These are phyloP conservation scores for Sporisorium reilianum DNA, from an alignment of 1,284 basidiomycete species.

Conservation along the genomic window DNA sequence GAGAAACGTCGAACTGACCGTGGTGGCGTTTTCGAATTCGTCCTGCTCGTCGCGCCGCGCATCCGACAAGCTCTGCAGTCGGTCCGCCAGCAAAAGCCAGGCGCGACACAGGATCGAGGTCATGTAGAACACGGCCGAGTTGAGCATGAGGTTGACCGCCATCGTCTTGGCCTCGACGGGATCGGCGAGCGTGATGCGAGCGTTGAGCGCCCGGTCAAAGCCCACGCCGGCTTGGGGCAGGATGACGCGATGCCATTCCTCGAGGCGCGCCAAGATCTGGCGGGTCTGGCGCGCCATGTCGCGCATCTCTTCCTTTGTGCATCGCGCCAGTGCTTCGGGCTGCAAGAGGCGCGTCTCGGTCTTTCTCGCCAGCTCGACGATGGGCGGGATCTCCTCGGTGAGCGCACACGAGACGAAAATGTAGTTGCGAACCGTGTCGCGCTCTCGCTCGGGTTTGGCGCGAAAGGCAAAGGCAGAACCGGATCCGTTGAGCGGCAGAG, in stretches of 20 bases:
- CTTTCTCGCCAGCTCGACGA: slow-evolving; percentile 22
- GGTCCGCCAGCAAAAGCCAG: slow-evolving; percentile 34
- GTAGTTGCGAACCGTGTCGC: slow-evolving; percentile 17
- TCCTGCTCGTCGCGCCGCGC: background rate
- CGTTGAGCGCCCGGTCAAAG: slow-evolving; percentile 15
- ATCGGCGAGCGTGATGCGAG: slow-evolving; percentile 7
- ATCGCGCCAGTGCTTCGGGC: slow-evolving; percentile 19
- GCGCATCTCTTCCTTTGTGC: slow-evolving; percentile 35
- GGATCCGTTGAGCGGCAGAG: background rate
- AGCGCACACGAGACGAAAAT: background rate
- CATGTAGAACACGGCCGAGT: slow-evolving; percentile 32
- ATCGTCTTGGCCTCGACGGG: slow-evolving; percentile 19
- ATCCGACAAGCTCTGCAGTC: slow-evolving; percentile 26
- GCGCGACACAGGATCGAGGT: slow-evolving; percentile 29
- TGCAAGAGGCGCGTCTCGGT: slow-evolving; percentile 22
- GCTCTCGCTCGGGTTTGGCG: slow-evolving; percentile 15
- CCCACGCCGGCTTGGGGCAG: slow-evolving; percentile 20
- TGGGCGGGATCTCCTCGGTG: slow-evolving; percentile 14
- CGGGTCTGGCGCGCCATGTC: slow-evolving; percentile 35
- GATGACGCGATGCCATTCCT: slow-evolving; percentile 24
- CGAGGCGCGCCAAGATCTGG: slow-evolving; percentile 16
- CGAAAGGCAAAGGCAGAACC: slow-evolving; percentile 10
- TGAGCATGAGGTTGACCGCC: slow-evolving; percentile 29
- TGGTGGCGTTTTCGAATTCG: slow-evolving; percentile 17
- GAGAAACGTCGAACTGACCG: slow-evolving; percentile 18